Base-by-base conservation (phyloP, 768 basidiomycete species). In the Boletus bicolor region DNA sequence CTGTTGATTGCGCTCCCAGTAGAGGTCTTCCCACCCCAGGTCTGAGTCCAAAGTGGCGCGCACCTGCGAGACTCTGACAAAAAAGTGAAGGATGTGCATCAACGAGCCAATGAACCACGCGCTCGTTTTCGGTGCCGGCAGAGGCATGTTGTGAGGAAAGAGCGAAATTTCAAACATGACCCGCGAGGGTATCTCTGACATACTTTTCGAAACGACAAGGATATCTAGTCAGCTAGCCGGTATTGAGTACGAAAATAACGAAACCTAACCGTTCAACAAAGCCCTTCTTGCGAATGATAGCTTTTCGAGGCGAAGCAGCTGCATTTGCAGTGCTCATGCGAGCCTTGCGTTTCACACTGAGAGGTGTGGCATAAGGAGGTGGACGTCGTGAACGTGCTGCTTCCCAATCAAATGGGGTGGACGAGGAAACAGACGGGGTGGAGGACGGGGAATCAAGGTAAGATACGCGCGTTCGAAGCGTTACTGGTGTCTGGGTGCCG, bases 361-460 rank as follows among this genome's bases (percentile, higher is more conserved):
- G 66, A 2, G 88, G 88, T 0, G 85, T 84, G 3, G 76, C 77
- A 76, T 87, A 93, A 4, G 91, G 91, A 4, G 91, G 82, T 4
- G 88, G 85, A 57, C 77, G 78, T 48, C 81, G 76, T 1, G 82
- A 78, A n/a, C 86, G 78, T 12, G 85, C 91, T 0, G 91, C 91
- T 32, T 89, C 86, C 91, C 91, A 93, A 73, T 93, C 91, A 64
- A 93, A 93, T 1, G 91, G 87, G 9, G 79, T 71, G 7, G 87
- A 86, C 1, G 87, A 85, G 6, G 90, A 89, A 45, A 88, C 77
- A 4, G 91, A 92, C 5, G 88, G 84, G 0, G 86, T 84, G 2
- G 80, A 72, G 36, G 81, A 82, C 4, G 81, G 89, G 10, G 81
- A 87, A 41, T 85, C 76, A 68, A 84, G 70, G 63, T 77, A 63